Percentiles rank a stretch among this genome's conserved stretches.
phyloP scores from a whole-genome alignment of 257 asterid species.

The Lavandula angustifolia region DNA sequence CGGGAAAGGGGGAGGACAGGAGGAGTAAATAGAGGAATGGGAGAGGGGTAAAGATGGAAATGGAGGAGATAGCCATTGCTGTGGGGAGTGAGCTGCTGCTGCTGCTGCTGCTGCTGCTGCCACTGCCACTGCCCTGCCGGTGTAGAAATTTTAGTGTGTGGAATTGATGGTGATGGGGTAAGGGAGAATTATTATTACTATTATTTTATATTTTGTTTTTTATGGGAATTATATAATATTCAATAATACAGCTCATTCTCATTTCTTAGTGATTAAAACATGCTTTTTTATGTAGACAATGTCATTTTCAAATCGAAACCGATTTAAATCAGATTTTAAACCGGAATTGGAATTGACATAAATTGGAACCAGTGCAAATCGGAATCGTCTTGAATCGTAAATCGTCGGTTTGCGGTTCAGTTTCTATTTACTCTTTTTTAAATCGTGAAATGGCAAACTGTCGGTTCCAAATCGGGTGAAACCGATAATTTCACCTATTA shows the following conservation, averaged over 20 bases:
- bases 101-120: constrained; percentile 16
- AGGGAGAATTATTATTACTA: neutral
- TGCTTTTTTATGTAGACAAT: neutral
- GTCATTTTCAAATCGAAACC: too few relatives aligned
- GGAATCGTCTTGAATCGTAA: too few relatives aligned
- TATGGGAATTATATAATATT: constrained; percentile 6
- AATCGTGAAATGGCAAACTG: too few relatives aligned
- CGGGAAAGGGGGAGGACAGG: constrained; percentile 35
- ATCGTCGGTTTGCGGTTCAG: too few relatives aligned
- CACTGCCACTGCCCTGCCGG: constrained; percentile 19
- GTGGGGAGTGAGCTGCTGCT: constrained; percentile 32
- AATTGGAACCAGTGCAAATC: too few relatives aligned
- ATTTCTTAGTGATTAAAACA: neutral
- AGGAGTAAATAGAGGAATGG: constrained; percentile 54
- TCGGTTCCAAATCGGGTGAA: too few relatives aligned
- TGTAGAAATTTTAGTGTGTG: constrained; percentile 25
- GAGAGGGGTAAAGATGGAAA: constrained; percentile 56
- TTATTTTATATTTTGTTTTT: neutral
- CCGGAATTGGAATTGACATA: too few relatives aligned
- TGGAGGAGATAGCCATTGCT: constrained; percentile 53
- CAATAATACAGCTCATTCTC: constrained; percentile 14
- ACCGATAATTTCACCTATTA: too few relatives aligned
- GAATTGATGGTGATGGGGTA: constrained; percentile 11
- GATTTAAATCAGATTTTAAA: too few relatives aligned
- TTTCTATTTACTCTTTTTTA: too few relatives aligned